phyloP scores from a whole-genome alignment of 805 yeast genomes.

The Barnettozyma californica region DNA sequence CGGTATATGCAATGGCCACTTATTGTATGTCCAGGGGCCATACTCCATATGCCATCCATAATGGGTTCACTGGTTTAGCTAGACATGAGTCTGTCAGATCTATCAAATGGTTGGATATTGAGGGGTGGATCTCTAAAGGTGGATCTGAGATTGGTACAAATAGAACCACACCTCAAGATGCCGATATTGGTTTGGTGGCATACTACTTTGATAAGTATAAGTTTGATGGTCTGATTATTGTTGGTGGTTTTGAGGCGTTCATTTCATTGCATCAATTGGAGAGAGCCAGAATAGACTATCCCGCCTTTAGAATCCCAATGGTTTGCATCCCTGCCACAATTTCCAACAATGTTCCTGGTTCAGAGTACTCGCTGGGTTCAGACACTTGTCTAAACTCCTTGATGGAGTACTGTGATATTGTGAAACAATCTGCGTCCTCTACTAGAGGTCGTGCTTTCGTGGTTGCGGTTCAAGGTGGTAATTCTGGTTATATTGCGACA shows the following conservation, averaged over 20 bases:
- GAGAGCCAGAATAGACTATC: slow-evolving; percentile 53
- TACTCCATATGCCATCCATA: slow-evolving; percentile 61
- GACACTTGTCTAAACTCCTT: slow-evolving; percentile 72
- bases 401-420: slow-evolving; percentile 71
- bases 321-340: slow-evolving; percentile 75
- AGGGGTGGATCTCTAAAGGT: slow-evolving; percentile 69
- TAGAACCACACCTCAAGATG: slow-evolving; percentile 59
- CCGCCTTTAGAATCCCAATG: slow-evolving; percentile 74
- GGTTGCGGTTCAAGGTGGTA: slow-evolving; percentile 83
- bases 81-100: slow-evolving; percentile 56
- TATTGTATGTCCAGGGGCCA: slow-evolving; percentile 76
- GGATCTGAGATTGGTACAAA: slow-evolving; percentile 84
- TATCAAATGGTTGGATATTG: slow-evolving; percentile 63
- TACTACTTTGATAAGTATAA: slow-evolving; percentile 63
- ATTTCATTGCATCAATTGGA: slow-evolving; percentile 65
- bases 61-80: slow-evolving; percentile 70
- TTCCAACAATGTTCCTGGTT: slow-evolving; percentile 78
- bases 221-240: slow-evolving; percentile 65
- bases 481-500: slow-evolving; percentile 74
- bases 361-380: slow-evolving; percentile 71
- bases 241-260: slow-evolving; percentile 82
- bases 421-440: slow-evolving; percentile 74
- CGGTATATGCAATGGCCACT: slow-evolving; percentile 69
- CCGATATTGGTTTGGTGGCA: slow-evolving; percentile 66
- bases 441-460: slow-evolving; percentile 75